Evolutionary conservation across 768 basidiomycete species (phyloP).

Genomic region (Suillus bovinus): DNA sequence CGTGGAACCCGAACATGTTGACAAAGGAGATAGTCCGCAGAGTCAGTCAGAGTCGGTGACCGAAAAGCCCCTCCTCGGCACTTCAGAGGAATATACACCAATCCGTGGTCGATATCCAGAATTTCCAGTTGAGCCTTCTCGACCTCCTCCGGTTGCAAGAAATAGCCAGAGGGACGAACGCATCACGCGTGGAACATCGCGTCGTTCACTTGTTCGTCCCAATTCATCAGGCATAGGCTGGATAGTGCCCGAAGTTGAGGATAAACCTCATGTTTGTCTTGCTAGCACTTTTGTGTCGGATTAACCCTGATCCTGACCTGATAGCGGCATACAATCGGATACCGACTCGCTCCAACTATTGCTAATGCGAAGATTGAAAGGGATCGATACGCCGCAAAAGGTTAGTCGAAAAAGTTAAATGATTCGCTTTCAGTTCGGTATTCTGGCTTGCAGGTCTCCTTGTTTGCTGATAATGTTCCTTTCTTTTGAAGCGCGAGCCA

Average conservation of each 20-base stretch:
- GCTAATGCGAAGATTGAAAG: constrained; percentile 45
- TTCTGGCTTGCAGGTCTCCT: not conserved
- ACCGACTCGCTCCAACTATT: constrained; percentile 58
- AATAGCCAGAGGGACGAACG: constrained; percentile 18
- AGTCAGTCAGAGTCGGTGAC: constrained; percentile 5
- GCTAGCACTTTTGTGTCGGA: not conserved
- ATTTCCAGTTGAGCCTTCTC: constrained; percentile 10
- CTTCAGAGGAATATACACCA: not conserved
- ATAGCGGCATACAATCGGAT: constrained; percentile 42
- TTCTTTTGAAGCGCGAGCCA: constrained; percentile 29
- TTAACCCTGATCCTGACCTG: not conserved
- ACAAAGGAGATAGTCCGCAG: constrained; percentile 2
- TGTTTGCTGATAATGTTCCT: constrained; percentile 10
- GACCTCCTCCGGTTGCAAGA: constrained; percentile 10
- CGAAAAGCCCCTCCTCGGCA: constrained; percentile 14
- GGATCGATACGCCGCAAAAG: constrained; percentile 48
- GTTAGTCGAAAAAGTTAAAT: constrained; percentile 21
- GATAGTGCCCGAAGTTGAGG: constrained; percentile 26
- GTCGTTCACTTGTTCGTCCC: constrained; percentile 3
- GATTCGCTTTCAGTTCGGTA: not conserved
- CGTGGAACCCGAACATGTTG: constrained; percentile 10
- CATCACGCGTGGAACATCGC: constrained; percentile 11
- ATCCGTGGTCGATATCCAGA: constrained; percentile 9
- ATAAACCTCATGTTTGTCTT: constrained; percentile 20
- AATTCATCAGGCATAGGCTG: constrained; percentile 20